phyloP scores from a whole-genome alignment of 2,329 filamentous ascomycete genomes.

The Epichloe amarillans region DNA sequence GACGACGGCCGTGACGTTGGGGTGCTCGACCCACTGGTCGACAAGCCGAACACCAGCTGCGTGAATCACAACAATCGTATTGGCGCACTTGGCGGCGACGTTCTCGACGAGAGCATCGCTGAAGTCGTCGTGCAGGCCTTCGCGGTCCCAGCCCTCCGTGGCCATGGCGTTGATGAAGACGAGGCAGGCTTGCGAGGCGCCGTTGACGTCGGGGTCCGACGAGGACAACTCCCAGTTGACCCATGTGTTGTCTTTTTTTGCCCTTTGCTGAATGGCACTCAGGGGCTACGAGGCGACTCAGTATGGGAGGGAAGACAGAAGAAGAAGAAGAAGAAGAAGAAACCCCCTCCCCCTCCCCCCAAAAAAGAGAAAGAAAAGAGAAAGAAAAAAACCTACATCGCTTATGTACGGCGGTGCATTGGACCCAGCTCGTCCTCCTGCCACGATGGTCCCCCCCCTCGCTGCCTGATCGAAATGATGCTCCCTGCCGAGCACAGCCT shows the following conservation, averaged over 20 bases:
- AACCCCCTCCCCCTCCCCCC: too few species aligned
- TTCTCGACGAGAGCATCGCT: slow-evolving; percentile 46
- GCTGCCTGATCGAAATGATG: slow-evolving; percentile 35
- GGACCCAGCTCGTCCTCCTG: slow-evolving; percentile 37
- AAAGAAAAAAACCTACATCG: slow-evolving; percentile 22
- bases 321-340: too few species aligned
- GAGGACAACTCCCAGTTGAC: slow-evolving; percentile 34
- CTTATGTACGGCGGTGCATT: slow-evolving; percentile 36
- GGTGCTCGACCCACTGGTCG: slow-evolving; percentile 50
- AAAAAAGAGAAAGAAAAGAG: too few species aligned
- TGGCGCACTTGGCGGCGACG: slow-evolving; percentile 45
- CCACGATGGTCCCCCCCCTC: slow-evolving; percentile 36
- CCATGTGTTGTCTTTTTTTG: slow-evolving; percentile 37
- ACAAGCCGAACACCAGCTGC: slow-evolving; percentile 48
- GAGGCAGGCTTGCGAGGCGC: slow-evolving; percentile 48
- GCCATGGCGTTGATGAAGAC: slow-evolving; percentile 73
- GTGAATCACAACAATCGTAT: slow-evolving; percentile 52
- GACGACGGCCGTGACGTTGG: slow-evolving; percentile 50
- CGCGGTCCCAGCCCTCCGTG: slow-evolving; percentile 61
- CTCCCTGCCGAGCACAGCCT: slow-evolving; percentile 28
- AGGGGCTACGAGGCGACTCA: slow-evolving; percentile 28
- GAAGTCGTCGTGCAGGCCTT: slow-evolving; percentile 54
- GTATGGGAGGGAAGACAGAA: not conserved
- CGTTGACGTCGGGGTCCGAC: slow-evolving; percentile 21
- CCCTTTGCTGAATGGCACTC: slow-evolving; percentile 42